Conservation (phyloP, 306 rosid species). For the Erythrophleum fordii region DNA sequence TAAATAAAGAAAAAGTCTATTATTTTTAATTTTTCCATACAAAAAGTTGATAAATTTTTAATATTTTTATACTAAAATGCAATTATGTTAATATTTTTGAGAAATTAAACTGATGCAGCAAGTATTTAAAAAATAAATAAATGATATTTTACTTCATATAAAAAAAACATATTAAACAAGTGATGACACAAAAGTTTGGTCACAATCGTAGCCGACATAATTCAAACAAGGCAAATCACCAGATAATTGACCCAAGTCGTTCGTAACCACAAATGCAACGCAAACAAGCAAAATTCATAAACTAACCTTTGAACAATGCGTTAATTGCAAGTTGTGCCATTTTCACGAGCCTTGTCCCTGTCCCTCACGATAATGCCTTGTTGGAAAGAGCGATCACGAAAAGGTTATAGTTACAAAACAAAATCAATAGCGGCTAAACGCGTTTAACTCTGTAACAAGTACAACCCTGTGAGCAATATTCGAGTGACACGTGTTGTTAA, state of each 20-base stretch:
- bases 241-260: conserved; percentile 39
- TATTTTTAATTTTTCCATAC: too few relatives aligned
- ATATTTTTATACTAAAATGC: too few relatives aligned
- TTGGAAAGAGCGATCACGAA: conserved; percentile 63
- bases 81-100: too few relatives aligned
- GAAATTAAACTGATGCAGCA: too few relatives aligned
- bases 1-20: too few relatives aligned
- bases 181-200: neutral
- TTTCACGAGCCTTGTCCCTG: conserved; percentile 88
- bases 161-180: too few relatives aligned
- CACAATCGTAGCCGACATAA: conserved; percentile 38
- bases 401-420: conserved; percentile 57
- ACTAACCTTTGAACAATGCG: neutral
- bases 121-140: too few relatives aligned
- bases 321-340: conserved; percentile 53
- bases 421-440: conserved; percentile 58
- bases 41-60: too few relatives aligned
- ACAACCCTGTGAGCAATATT: conserved; percentile 25
- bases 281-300: conserved; percentile 37
- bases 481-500: conserved; percentile 12
- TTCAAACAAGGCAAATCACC: conserved; percentile 23
- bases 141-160: too few relatives aligned
- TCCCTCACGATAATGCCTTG: conserved; percentile 56
- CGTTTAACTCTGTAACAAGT: conserved; percentile 41
- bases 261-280: conserved; percentile 37